These are phyloP conservation scores for Echinochloa phyllopogon DNA, from an alignment of 176 grass and related monocot species.

Conservation along the genomic window DNA sequence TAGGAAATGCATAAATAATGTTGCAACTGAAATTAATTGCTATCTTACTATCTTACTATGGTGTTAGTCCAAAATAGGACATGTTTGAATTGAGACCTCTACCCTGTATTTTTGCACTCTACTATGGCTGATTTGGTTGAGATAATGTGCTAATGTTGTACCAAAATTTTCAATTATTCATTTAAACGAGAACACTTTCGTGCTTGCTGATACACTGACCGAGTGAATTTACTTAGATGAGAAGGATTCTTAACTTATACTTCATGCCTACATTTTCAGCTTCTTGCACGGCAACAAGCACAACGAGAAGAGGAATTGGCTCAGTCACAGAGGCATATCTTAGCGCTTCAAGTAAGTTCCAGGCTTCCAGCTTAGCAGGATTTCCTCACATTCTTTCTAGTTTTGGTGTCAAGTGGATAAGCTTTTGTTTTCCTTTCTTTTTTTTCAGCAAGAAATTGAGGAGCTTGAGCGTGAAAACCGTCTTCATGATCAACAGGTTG, in stretches of 20 bases:
- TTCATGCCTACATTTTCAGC: constrained; percentile 62
- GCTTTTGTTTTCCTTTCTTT: constrained; percentile 35
- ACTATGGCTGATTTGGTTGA: neutral
- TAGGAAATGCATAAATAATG: constrained; percentile 25
- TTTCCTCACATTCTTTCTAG: constrained; percentile 2
- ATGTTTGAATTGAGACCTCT: neutral
- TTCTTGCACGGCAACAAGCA: constrained; percentile 90
- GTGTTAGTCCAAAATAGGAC: constrained; percentile 12
- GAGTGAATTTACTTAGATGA: constrained; percentile 27
- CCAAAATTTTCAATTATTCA: neutral
- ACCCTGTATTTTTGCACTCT: constrained; percentile 16
- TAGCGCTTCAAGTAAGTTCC: constrained; percentile 89
- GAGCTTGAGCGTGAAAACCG: constrained; percentile 94
- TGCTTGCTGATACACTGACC: constrained; percentile 14
- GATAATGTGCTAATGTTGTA: neutral
- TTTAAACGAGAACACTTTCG: constrained; percentile 22
- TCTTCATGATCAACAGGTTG: constrained; percentile 92
- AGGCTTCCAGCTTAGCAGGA: constrained; percentile 24
- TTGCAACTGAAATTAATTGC: constrained; percentile 28
- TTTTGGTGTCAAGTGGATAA: constrained; percentile 23
- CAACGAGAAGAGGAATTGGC: constrained; percentile 98
- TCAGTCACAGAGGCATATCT: constrained; percentile 92
- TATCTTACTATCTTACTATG: constrained; percentile 42
- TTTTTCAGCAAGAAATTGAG: constrained; percentile 94
- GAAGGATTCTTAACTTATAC: constrained; percentile 39